These are phyloP conservation scores for Elongisporangium undulatum DNA, from an alignment of 352 stramenopile genomes.

Conservation along the genomic window DNA sequence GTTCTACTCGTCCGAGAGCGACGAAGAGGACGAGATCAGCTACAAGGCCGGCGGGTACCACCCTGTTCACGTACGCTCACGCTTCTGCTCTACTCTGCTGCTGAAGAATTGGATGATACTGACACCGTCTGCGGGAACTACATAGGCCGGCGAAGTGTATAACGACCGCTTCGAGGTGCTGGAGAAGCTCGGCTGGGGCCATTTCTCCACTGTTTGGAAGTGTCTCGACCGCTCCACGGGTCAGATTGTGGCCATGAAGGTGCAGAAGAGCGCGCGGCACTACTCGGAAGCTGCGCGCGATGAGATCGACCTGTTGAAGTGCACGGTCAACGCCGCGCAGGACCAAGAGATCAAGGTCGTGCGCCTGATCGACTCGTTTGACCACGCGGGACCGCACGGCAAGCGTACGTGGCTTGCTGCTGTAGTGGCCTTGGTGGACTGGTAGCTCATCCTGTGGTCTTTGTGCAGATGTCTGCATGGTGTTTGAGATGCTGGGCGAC, in stretches of 20 bases:
- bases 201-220: slow-evolving; percentile 99
- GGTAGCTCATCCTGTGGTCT: not conserved
- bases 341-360: slow-evolving; percentile 47
- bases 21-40: slow-evolving; percentile 91
- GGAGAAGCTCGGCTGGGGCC: slow-evolving; percentile 99
- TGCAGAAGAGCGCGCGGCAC: slow-evolving; percentile 97
- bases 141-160: slow-evolving; percentile 86
- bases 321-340: slow-evolving; percentile 65
- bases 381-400: slow-evolving; percentile 95
- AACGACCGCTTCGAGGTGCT: slow-evolving; percentile 94
- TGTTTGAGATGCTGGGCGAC: slow-evolving; percentile 98
- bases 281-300: slow-evolving; percentile 98
- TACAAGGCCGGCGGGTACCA: slow-evolving; percentile 99
- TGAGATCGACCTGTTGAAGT: slow-evolving; percentile 97
- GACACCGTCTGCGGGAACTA: not conserved
- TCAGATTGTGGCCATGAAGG: slow-evolving; percentile 93
- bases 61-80: slow-evolving; percentile 83
- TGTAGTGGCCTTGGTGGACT: slow-evolving; percentile 6
- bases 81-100: slow-evolving; percentile 13
- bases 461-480: slow-evolving; percentile 93
- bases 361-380: slow-evolving; percentile 93
- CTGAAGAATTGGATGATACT: not conserved
- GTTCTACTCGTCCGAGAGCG: slow-evolving; percentile 67
- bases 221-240: slow-evolving; percentile 86
- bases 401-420: slow-evolving; percentile 43